These are phyloP conservation scores for Suhomyces yuchorum DNA, from an alignment of 1,139 yeast genomes.

Conservation along the genomic window DNA sequence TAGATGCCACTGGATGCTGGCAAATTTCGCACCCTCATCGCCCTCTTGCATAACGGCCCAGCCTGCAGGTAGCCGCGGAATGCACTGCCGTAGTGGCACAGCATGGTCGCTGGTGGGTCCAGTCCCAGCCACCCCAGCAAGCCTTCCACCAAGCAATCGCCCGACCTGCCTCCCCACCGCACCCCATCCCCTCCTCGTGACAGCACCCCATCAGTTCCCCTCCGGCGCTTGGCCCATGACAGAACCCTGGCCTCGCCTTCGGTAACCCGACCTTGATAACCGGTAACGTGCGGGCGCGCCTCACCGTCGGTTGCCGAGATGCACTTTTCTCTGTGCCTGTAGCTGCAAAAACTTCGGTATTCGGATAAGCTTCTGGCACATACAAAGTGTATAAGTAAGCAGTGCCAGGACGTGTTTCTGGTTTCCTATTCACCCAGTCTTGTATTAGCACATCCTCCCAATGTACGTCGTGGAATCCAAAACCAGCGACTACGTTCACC, in stretches of 20 bases:
- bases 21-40: background rate
- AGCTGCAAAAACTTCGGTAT: conserved; percentile 6
- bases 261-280: background rate
- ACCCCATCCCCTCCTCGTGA: background rate
- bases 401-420: background rate
- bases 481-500: conserved; percentile 5
- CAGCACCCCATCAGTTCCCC: background rate
- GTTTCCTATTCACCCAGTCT: background rate
- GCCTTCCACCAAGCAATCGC: background rate
- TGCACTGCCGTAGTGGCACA: background rate
- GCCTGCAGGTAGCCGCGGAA: background rate
- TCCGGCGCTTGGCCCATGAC: background rate
- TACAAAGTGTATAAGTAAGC: background rate
- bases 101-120: no score
- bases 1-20: background rate
- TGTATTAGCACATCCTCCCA: background rate
- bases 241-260: background rate
- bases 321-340: background rate
- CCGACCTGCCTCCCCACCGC: background rate
- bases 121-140: no score
- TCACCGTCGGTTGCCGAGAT: conserved; percentile 19
- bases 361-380: background rate
- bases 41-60: background rate
- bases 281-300: background rate
- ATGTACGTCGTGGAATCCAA: conserved; percentile 4